Evolutionary conservation across 208 protist genomes (phyloP).

Genomic region (Leptomonas pyrrhocoris): DNA sequence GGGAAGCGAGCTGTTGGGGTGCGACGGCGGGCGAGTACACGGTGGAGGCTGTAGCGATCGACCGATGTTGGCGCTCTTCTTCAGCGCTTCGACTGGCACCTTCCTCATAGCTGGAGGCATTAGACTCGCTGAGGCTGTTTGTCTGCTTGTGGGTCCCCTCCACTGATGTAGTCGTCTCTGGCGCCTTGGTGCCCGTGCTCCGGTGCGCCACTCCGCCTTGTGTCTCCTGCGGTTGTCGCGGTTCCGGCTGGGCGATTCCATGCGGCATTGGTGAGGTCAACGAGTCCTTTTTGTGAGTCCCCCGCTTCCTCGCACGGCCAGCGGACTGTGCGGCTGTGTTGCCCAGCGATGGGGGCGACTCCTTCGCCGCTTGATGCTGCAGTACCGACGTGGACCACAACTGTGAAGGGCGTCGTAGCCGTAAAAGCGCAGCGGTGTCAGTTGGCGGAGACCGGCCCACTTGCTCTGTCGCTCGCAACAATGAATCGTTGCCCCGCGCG

Average conservation of each 20-base stretch:
- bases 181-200: slow-evolving; percentile 6
- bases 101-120: background rate
- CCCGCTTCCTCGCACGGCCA: background rate
- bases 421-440: background rate
- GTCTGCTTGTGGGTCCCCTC: too few species aligned
- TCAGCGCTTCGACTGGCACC: background rate
- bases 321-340: background rate
- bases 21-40: background rate
- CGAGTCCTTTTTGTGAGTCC: background rate
- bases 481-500: background rate
- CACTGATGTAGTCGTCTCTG: background rate
- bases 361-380: background rate
- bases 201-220: background rate
- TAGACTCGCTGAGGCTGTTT: background rate
- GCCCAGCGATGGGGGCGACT: background rate
- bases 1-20: background rate
- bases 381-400: background rate
- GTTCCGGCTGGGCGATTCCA: background rate
- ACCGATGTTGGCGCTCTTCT: background rate
- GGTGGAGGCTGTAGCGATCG: background rate
- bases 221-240: background rate
- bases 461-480: background rate
- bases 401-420: background rate
- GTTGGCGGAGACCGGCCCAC: background rate
- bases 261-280: background rate